phyloP scores from a whole-genome alignment of 805 yeast species.

The Nadsonia fulvescens region DNA sequence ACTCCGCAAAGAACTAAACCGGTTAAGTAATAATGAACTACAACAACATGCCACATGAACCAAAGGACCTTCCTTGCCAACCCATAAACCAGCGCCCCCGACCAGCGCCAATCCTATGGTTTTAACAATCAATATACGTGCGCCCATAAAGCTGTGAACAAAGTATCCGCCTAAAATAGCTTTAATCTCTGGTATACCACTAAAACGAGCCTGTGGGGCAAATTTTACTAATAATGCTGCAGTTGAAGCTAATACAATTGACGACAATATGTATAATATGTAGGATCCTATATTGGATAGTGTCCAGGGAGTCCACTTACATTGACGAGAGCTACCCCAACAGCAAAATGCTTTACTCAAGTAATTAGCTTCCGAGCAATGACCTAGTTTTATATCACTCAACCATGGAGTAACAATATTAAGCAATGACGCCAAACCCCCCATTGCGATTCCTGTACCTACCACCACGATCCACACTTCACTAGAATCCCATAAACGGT shows the following conservation, averaged over 20 bases:
- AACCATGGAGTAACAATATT: constrained; percentile 72
- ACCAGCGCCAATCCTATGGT: constrained; percentile 41
- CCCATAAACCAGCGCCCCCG: constrained; percentile 63
- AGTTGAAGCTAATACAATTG: constrained; percentile 22
- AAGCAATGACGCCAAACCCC: constrained; percentile 59
- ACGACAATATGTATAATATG: constrained; percentile 21
- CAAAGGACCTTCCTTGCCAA: constrained; percentile 76
- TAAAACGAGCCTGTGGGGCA: constrained; percentile 25
- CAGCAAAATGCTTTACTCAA: constrained; percentile 61
- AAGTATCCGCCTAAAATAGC: constrained; percentile 49
- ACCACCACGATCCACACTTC: constrained; percentile 55
- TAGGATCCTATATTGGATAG: constrained; percentile 19
- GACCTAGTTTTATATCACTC: constrained; percentile 55
- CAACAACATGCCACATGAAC: constrained; percentile 62
- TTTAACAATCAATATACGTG: constrained; percentile 35
- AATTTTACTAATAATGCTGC: constrained; percentile 20
- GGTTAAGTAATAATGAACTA: constrained; percentile 22
- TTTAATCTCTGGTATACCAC: constrained; percentile 65
- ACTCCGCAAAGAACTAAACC: constrained; percentile 16
- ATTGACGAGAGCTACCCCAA: constrained; percentile 30
- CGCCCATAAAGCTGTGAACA: constrained; percentile 33
- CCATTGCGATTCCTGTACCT: constrained; percentile 53
- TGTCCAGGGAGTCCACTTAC: constrained; percentile 20
- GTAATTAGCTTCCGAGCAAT: constrained; percentile 46
- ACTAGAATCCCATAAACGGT: constrained; percentile 13